Evolutionary conservation across 75 land plant species (phyloP).

Genomic region (Pinus albicaulis): DNA sequence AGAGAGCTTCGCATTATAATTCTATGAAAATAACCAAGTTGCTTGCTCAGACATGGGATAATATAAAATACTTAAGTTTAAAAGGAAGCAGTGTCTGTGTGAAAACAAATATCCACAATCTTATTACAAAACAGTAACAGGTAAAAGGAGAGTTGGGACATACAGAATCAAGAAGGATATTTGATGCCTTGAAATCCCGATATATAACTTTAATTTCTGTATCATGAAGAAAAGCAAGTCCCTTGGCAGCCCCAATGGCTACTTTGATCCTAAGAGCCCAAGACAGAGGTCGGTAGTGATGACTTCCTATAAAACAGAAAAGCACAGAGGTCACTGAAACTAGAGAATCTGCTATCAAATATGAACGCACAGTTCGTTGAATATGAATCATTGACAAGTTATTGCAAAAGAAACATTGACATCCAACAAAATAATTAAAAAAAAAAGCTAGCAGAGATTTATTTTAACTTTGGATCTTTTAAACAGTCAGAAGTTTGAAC

Average conservation of each 20-base stretch:
- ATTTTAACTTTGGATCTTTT: no score
- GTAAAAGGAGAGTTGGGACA: not conserved
- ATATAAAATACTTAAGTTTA: not conserved
- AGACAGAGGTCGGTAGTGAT: slow-evolving; percentile 13
- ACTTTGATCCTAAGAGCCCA: slow-evolving; percentile 31
- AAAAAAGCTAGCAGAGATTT: no score
- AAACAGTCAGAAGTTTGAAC: no score
- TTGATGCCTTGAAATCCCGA: slow-evolving; percentile 27
- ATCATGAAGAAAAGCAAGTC: slow-evolving; percentile 30
- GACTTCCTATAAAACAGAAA: not conserved
- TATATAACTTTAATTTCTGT: slow-evolving; percentile 17
- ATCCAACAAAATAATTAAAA: no score
- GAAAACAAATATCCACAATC: slow-evolving; percentile 4
- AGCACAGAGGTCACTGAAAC: not conserved
- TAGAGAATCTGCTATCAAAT: not conserved
- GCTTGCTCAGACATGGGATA: not conserved
- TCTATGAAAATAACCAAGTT: slow-evolving; percentile 6
- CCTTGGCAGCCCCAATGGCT: slow-evolving; percentile 26
- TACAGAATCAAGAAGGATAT: slow-evolving; percentile 21
- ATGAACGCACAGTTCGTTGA: no score
- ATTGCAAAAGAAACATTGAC: no score
- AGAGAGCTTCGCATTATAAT: slow-evolving; percentile 31
- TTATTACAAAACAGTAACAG: not conserved
- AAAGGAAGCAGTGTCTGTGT: not conserved
- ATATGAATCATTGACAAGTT: no score